These are phyloP conservation scores for Aspergillus biplanus DNA, from an alignment of 495 filamentous ascomycete species.

Conservation along the genomic window DNA sequence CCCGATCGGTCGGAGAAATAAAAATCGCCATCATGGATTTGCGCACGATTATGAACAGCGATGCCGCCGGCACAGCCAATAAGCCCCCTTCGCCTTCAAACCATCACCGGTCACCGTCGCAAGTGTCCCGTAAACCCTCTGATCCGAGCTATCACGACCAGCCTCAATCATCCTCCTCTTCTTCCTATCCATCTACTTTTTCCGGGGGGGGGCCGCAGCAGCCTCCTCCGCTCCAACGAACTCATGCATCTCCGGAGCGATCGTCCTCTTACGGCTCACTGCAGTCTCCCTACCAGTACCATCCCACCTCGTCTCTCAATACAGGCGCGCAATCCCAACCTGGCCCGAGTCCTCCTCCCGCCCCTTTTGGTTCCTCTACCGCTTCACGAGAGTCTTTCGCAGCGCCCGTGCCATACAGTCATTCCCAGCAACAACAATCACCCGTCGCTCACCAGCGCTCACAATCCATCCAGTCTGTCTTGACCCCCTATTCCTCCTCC, in stretches of 20 bases:
- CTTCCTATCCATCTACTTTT: slow-evolving; percentile 34
- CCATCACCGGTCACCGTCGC: slow-evolving; percentile 27
- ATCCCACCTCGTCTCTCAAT: slow-evolving; percentile 37
- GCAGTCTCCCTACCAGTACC: slow-evolving; percentile 53
- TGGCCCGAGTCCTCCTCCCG: slow-evolving; percentile 44
- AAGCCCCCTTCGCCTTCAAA: slow-evolving; percentile 27
- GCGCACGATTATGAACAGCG: slow-evolving; percentile 57
- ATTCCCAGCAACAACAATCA: slow-evolving; percentile 41
- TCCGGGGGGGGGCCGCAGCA: slow-evolving; percentile 47
- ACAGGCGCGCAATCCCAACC: slow-evolving; percentile 37
- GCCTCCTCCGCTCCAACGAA: slow-evolving; percentile 44
- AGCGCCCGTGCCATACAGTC: slow-evolving; percentile 37
- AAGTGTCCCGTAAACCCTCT: slow-evolving; percentile 31
- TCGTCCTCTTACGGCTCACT: slow-evolving; percentile 46
- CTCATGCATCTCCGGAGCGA: slow-evolving; percentile 45
- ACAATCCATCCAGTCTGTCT: slow-evolving; percentile 52
- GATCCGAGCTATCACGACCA: slow-evolving; percentile 37
- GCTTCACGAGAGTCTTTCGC: slow-evolving; percentile 41
- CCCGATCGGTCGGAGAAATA: slow-evolving; percentile 5
- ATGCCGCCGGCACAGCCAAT: slow-evolving; percentile 44
- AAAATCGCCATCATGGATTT: slow-evolving; percentile 51
- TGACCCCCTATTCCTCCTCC: slow-evolving; percentile 43
- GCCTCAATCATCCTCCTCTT: slow-evolving; percentile 27
- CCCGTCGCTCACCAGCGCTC: slow-evolving; percentile 50
- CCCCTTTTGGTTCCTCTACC: slow-evolving; percentile 36